A percentile compares a stretch with the other conserved stretches of the same genome.
Evolutionary conservation across 2,329 filamentous ascomycete species (phyloP).

Genomic region (Aschersonia sp.): DNA sequence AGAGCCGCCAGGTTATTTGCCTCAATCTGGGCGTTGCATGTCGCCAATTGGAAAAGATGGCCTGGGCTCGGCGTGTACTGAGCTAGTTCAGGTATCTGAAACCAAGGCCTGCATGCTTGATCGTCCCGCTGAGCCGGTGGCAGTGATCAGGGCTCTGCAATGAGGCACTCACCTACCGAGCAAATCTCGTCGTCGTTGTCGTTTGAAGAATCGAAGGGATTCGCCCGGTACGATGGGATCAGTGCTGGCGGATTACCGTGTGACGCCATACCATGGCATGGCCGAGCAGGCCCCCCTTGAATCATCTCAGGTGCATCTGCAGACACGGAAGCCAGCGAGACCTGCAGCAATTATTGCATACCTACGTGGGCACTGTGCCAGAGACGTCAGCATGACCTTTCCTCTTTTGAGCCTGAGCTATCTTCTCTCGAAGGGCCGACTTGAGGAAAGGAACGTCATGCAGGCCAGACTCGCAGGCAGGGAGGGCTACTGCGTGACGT

Average conservation of each 20-base stretch:
- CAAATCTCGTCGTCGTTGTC: neutral
- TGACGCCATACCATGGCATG: neutral
- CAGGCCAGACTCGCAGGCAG: neutral
- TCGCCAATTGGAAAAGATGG: no score
- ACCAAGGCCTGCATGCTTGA: slow-evolving; percentile 9
- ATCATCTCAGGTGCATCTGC: neutral
- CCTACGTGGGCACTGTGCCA: neutral
- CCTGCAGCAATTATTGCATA: neutral
- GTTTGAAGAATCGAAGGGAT: no score
- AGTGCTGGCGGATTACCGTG: neutral
- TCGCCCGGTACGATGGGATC: neutral
- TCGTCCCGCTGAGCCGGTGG: slow-evolving; percentile 11
- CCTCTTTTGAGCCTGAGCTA: neutral
- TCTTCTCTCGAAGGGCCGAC: neutral
- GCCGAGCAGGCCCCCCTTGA: neutral
- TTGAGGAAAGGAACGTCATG: neutral
- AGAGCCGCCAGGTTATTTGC: no score
- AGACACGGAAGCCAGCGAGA: neutral
- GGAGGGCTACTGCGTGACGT: neutral
- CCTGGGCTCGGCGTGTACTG: neutral
- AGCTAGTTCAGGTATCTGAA: slow-evolving; percentile 6
- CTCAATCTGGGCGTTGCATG: no score
- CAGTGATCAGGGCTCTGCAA: neutral
- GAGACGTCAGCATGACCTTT: neutral
- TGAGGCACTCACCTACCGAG: neutral